Evolutionary conservation across 129 eudicot genomes (phyloP), one percentile per base, ranked within the genome.

Genomic region (Kitagawia praeruptora): DNA sequence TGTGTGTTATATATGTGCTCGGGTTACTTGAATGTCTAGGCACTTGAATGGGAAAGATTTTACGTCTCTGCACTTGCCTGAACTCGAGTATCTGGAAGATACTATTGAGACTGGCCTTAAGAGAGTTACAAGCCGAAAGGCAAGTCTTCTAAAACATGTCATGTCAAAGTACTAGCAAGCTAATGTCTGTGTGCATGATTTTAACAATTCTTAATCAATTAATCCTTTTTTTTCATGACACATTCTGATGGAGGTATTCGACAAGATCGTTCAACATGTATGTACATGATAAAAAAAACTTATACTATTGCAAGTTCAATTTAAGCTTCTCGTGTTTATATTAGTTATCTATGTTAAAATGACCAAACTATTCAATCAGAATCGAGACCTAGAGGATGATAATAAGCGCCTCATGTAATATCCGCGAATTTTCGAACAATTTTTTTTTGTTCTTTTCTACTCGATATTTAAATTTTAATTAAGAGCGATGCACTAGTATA

Each of bases 1-100:
- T 41, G 44, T 41, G 0, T 3, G 13, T 56, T 56, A 21, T 41
- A 42, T 23, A 56, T 56, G 8, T 56, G 10, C 0, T 21, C 6
- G 2, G 8, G 28, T 56, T 56, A 7, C 6, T 6, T 11, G 16
- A 11, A 66, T 41, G 75, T 72, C 18, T 40, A 94, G 97, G 97
- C 98, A 92, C 85, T 78, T 94, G 81, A 94, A 89, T 76, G 97
- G 97, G 31, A 96, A 94, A 81, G 98, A 94, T 75, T 88, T 94
- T 56, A 81, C 86, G 51, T 87, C 93, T 77, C 84, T 94, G 89
- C 87, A 79, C 54, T 82, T 86, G 79, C 86, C 87, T 79, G 97
- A 94, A 72, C 93, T 94, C 9, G 86, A 83, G 82, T 81, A 82
- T 5, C 74, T 89, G 10, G 98, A 94, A 86, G 93, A 86, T 70